Evolutionary conservation across 805 yeast genomes (phyloP), one percentile per base, ranked within the genome.

Genomic region (Ogataea salicorniae): DNA sequence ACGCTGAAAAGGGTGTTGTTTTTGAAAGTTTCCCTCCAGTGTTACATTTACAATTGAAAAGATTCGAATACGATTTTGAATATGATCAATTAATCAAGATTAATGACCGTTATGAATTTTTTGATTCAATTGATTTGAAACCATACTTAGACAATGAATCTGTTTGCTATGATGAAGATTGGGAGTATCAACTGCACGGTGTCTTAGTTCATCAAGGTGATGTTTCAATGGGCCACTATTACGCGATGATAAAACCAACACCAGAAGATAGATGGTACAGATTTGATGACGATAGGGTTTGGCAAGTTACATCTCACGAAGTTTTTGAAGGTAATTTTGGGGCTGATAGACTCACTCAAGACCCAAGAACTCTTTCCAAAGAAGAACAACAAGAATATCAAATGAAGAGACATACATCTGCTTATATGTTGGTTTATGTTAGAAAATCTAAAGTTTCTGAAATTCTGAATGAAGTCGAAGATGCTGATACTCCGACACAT

Each of bases 161-260:
- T 1, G 68, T 70, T 14, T 62, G 66, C 33, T 67, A 65, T 42
- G 62, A 67, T 41, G 83, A 83, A 51, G 76, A 86, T 50, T 86
- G 91, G 83, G 81, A 74, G 34, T 94, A 94, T 64, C 82, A 80
- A 45, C 70, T 94, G 23, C 97, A 92, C 65, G 97, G 98, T 11
- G 99, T 94, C 2, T 72, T 94, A 48, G 97, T 94, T 13, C 99
- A 94, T 64, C 84, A 90, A 38, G 99, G 99, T 50, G 96, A 92
- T 60, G 84, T 94, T 43, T 87, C 96, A 11, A 87, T 91, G 40
- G 99, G 99, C 18, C 99, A 94, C 63, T 94, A 94, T 66, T 94
- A 94, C 61, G 94, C 99, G 0, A 77, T 94, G 81, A 82, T 94
- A 45, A 90, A 83, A 64, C 98, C 98, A 2, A 76, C 76, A 23